Conservation (phyloP, 1,284 basidiomycete genomes). For the Omphalotus olearius region DNA sequence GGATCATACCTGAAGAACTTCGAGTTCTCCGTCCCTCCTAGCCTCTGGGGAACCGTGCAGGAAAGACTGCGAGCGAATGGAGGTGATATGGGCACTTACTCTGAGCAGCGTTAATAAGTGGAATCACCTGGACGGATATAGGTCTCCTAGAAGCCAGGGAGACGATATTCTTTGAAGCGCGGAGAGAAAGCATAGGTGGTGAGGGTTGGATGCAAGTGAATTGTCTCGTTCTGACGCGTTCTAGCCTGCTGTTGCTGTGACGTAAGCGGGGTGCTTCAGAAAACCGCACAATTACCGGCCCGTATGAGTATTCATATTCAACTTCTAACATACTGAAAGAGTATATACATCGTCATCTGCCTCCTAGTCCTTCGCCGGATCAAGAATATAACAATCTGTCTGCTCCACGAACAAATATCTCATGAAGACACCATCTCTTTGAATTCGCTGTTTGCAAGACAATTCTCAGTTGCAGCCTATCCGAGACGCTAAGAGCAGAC, state of each 20-base stretch:
- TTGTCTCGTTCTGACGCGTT: background rate
- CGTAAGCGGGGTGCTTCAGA: background rate
- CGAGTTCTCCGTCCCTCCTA: slow-evolving; percentile 74
- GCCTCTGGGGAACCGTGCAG: slow-evolving; percentile 82
- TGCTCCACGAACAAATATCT: slow-evolving; percentile 38
- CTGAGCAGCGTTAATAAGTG: background rate
- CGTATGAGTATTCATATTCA: background rate
- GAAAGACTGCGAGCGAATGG: slow-evolving; percentile 36
- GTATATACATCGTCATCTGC: background rate
- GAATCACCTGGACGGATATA: slow-evolving; percentile 60
- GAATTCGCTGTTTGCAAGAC: slow-evolving; percentile 20
- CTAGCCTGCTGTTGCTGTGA: background rate
- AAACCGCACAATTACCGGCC: background rate
- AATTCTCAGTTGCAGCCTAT: too few species aligned
- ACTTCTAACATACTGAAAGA: too few species aligned
- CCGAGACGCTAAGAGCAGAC: background rate
- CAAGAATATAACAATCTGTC: background rate
- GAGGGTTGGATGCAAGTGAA: slow-evolving; percentile 1
- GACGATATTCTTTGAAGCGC: slow-evolving; percentile 21
- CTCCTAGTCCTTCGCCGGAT: background rate
- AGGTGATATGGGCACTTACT: too few species aligned
- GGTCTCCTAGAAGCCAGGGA: slow-evolving; percentile 32
- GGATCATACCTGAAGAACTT: slow-evolving; percentile 47
- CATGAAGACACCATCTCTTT: slow-evolving; percentile 41
- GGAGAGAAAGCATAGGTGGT: slow-evolving; percentile 13